phyloP scores from a whole-genome alignment of 2,329 filamentous ascomycete genomes.

The Onygenales sp. region DNA sequence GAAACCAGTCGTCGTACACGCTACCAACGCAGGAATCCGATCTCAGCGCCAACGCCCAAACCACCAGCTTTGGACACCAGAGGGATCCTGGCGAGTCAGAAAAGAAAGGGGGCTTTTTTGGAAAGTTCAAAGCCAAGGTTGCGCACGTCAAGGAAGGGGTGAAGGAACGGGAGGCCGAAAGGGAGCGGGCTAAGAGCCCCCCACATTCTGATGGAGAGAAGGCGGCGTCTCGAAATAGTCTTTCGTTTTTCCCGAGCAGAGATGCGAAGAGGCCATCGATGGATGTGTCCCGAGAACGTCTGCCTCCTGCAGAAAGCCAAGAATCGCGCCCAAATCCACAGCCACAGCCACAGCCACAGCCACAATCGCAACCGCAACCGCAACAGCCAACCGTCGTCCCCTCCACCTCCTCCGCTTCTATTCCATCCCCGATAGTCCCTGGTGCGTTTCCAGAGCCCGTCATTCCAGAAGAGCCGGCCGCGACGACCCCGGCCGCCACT shows the following conservation, averaged over 20 bases:
- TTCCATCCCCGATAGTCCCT: background rate
- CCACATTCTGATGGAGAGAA: slow-evolving; percentile 28
- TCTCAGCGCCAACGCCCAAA: slow-evolving; percentile 19
- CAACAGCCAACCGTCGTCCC: background rate
- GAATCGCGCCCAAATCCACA: background rate
- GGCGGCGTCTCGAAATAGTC: slow-evolving; percentile 22
- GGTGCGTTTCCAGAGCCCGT: background rate
- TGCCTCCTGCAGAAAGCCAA: background rate
- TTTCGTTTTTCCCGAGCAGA: slow-evolving; percentile 21
- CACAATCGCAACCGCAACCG: background rate
- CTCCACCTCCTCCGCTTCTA: background rate
- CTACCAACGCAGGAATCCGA: slow-evolving; percentile 29
- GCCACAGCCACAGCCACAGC: background rate
- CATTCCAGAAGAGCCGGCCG: slow-evolving; percentile 1
- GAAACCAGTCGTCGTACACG: slow-evolving; percentile 13
- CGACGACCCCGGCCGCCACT: background rate
- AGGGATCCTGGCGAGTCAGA: slow-evolving; percentile 33
- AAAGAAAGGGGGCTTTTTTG: slow-evolving; percentile 49
- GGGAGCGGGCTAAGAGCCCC: slow-evolving; percentile 44
- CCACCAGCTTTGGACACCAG: slow-evolving; percentile 13
- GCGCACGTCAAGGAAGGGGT: slow-evolving; percentile 45
- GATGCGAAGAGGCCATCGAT: background rate
- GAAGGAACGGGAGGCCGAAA: slow-evolving; percentile 44
- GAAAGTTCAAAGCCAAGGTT: slow-evolving; percentile 57
- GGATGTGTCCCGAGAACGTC: background rate